Evolutionary conservation across 139 green algal species (phyloP), one percentile per base, ranked within the genome.

Genomic region (Ulvella scutata): DNA sequence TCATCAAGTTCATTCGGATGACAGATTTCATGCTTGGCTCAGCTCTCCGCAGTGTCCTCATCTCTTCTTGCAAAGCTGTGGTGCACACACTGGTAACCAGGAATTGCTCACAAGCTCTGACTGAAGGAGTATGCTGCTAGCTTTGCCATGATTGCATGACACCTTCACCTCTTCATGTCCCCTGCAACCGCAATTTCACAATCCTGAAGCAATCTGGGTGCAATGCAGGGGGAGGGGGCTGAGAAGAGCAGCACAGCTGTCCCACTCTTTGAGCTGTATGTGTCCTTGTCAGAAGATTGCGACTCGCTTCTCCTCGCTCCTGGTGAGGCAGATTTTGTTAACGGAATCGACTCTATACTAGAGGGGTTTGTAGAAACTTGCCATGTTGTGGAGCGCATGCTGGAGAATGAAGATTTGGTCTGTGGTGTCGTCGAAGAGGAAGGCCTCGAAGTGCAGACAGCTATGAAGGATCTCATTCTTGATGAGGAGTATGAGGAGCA

Each of bases 1-100:
- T 96, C 35, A 73, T 90, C 34, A 85, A 73, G 73, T 96, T 85
- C 83, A 84, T 96, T 13, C 81, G 86, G 61, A 85, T 94, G 77
- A 72, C 72, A 26, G 72, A 80, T 39, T 76, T 75, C 72, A 77
- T 80, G 72, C 38, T 67, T 67, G 73, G 51, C 13, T 74, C 62
- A n/a, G 9, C 62, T 6, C 34, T 74, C 51, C 51, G 51, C 51
- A 3, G 51, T 26, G 51, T 67, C 9, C 51, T 67, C 51, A 67
- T 23, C 7, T n/a, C 51, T 23, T 74, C 62, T 13, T 74, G 35
- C 36, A 28, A 43, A 23, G 38, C 7, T 51, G 35, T 43, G 7
- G 34, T 44, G 34, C 34, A 40, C 17, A 43, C 31, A 1, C 35
- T 74, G 35, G 21, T 38, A n/a, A n/a, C n/a, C n/a, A n/a, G n/a